Evolutionary conservation across 495 filamentous ascomycete genomes (phyloP).

Genomic region (Neurospora hispaniola): DNA sequence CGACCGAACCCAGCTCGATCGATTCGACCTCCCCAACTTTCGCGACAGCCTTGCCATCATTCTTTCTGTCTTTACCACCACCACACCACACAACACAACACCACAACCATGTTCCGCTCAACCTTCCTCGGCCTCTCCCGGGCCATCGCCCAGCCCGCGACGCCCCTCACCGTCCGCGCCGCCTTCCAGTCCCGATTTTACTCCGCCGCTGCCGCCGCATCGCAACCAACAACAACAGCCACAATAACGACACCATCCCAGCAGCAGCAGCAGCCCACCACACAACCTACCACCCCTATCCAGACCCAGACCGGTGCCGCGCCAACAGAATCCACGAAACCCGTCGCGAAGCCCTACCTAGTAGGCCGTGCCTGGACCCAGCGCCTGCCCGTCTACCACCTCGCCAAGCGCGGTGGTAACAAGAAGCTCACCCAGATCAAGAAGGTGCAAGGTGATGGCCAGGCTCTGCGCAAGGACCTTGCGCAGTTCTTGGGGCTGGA

Average conservation of each 20-base stretch:
- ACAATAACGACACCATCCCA: background rate
- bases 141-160: constrained; percentile 5
- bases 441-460: constrained; percentile 63
- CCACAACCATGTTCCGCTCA: constrained; percentile 11
- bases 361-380: constrained; percentile 60
- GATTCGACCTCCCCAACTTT: background rate
- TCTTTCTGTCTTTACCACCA: background rate
- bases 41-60: background rate
- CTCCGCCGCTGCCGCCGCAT: constrained; percentile 1
- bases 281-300: background rate
- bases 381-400: constrained; percentile 70
- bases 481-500: constrained; percentile 32
- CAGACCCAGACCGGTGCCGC: background rate
- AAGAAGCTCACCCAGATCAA: constrained; percentile 63
- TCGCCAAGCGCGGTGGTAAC: constrained; percentile 66
- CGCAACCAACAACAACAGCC: background rate
- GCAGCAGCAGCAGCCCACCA: background rate
- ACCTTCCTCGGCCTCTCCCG: background rate
- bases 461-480: constrained; percentile 42
- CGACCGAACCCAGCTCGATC: background rate
- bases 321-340: background rate
- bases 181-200: background rate
- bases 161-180: background rate
- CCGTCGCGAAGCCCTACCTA: constrained; percentile 46
- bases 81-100: background rate